These are phyloP conservation scores for Oemleria cerasiformis DNA, from an alignment of 306 rosid genomes.

Conservation along the genomic window DNA sequence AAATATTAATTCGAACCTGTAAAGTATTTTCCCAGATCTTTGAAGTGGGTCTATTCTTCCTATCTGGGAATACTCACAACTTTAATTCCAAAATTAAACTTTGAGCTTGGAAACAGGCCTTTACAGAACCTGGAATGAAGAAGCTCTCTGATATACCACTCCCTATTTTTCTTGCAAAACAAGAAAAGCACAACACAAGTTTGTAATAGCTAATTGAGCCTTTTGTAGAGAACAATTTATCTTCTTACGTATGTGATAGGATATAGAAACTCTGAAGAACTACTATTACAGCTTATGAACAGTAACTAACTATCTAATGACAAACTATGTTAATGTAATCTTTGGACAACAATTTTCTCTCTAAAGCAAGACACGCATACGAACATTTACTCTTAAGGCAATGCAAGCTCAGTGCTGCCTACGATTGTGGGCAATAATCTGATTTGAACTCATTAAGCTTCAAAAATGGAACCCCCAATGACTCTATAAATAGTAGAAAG, in stretches of 20 bases:
- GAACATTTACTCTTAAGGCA: background rate
- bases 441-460: background rate
- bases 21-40: background rate
- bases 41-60: background rate
- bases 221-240: background rate
- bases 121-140: background rate
- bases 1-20: background rate
- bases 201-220: background rate
- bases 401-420: background rate
- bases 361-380: background rate
- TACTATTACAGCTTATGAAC: background rate
- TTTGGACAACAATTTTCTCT: background rate
- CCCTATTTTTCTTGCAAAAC: background rate
- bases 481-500: background rate
- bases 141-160: background rate
- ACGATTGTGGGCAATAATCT: background rate
- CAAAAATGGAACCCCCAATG: background rate
- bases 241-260: background rate
- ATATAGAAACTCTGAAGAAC: background rate
- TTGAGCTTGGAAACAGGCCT: background rate
- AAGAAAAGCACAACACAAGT: background rate
- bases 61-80: background rate
- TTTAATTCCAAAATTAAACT: background rate
- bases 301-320: background rate
- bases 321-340: background rate